These are phyloP conservation scores for Penicillium psychrosexuale DNA, from an alignment of 2,329 filamentous ascomycete genomes.

Conservation along the genomic window DNA sequence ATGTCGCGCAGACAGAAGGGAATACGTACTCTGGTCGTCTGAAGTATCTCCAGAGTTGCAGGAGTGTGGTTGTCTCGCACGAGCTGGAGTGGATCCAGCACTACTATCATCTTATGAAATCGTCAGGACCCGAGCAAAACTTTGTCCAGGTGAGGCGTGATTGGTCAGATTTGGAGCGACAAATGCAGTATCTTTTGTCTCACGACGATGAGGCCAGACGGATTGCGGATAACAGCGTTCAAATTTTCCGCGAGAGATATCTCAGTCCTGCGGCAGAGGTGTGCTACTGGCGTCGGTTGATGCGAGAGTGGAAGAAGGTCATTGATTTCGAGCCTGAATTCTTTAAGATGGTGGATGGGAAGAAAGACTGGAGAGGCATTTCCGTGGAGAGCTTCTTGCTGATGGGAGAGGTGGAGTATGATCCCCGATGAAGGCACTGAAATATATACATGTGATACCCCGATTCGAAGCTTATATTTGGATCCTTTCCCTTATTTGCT, in stretches of 20 bases:
- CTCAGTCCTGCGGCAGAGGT: slow-evolving; percentile 49
- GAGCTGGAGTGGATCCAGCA: slow-evolving; percentile 45
- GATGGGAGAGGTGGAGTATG: slow-evolving; percentile 2
- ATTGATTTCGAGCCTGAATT: slow-evolving; percentile 34
- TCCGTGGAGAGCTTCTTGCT: slow-evolving; percentile 35
- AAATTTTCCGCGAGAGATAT: slow-evolving; percentile 48
- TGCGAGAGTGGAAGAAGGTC: slow-evolving; percentile 29
- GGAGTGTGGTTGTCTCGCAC: slow-evolving; percentile 46
- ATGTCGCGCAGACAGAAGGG: slow-evolving; percentile 49
- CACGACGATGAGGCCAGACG: slow-evolving; percentile 39
- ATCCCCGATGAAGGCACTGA: not conserved
- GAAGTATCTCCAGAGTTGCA: slow-evolving; percentile 50
- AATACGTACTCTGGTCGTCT: slow-evolving; percentile 49
- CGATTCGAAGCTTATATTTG: too few species aligned
- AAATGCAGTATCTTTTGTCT: slow-evolving; percentile 37
- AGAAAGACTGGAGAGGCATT: slow-evolving; percentile 27
- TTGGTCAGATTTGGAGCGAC: slow-evolving; percentile 53
- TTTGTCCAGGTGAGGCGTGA: slow-evolving; percentile 46
- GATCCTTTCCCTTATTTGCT: not conserved
- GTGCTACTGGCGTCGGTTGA: slow-evolving; percentile 51
- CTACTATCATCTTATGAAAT: slow-evolving; percentile 42
- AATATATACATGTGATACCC: not conserved
- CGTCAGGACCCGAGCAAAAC: slow-evolving; percentile 44
- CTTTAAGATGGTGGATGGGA: slow-evolving; percentile 21
- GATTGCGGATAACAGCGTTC: slow-evolving; percentile 47